A percentile compares a stretch with the other conserved stretches of the same genome.
Evolutionary conservation across 768 basidiomycete species (phyloP).

Genomic region (Hericium rajendrae): DNA sequence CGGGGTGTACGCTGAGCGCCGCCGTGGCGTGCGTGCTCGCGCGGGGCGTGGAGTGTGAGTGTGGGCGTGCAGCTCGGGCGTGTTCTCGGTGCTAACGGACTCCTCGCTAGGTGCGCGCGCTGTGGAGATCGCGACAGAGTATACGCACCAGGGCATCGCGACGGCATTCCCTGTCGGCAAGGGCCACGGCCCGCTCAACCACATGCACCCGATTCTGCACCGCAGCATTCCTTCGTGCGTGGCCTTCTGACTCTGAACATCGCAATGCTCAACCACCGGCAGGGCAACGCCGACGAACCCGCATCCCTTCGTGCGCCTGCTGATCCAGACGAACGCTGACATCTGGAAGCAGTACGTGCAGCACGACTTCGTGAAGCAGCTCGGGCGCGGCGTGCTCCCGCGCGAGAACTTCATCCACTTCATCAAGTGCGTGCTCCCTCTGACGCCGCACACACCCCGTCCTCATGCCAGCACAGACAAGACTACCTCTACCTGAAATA

Average conservation of each 20-base stretch:
- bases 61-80: neutral
- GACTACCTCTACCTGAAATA: constrained; percentile 78
- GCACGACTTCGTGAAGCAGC: constrained; percentile 73
- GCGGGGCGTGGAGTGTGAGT: constrained; percentile 34
- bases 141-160: constrained; percentile 66
- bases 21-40: constrained; percentile 66
- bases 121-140: constrained; percentile 48
- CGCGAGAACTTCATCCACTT: constrained; percentile 70
- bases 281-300: constrained; percentile 49
- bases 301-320: constrained; percentile 55
- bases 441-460: neutral
- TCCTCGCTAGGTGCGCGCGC: constrained; percentile 41
- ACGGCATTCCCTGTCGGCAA: constrained; percentile 57
- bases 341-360: constrained; percentile 71
- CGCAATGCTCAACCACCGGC: neutral
- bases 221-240: constrained; percentile 49
- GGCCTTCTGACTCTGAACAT: neutral
- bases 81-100: neutral
- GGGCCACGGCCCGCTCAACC: constrained; percentile 83
- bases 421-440: constrained; percentile 48
- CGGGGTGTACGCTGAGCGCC: constrained; percentile 86
- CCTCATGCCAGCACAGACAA: constrained; percentile 36
- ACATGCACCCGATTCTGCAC: constrained; percentile 51
- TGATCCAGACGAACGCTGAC: constrained; percentile 46
- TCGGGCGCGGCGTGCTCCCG: constrained; percentile 65